Base-by-base conservation (phyloP, 2,329 filamentous ascomycete genomes). In the Chaetomium globosum region DNA sequence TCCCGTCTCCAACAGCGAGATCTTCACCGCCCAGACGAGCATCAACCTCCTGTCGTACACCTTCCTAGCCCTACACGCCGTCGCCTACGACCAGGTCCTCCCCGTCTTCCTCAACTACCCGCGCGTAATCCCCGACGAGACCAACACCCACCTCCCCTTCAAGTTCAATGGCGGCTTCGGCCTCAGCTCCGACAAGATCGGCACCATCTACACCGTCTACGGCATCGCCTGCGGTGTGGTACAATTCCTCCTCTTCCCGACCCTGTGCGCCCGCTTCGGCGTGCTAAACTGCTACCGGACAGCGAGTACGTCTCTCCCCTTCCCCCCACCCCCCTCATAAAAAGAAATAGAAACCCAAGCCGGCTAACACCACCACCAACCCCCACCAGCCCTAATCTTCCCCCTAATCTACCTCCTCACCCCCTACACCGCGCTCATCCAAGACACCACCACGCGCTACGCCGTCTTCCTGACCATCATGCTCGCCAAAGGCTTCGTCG, bases 51-150 rank as follows among this genome's bases (percentile, higher is more conserved):
- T 91, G 1, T 84, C 89, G 0, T 97, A 98, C 77, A 89, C 89
- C 1, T 82, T 95, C 58, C 82, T 98, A 21, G 90, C 92, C 0
- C 83, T 96, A 57, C 93, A 97, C 76, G 88, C 87, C 0, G 87
- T 96, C 48, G 88, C 92, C 0, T 97, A 88, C 74, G 94, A 98
- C 76, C 93, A 96, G 74, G 82, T 94, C 2, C 85, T 98, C 1
- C 91, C 93, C 3, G 92, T 97, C 0, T 96, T 96, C 75, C 84
- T 97, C 73, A 91, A 96, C 77, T 89, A 92, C 69, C 89, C 90
- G 0, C 77, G 77, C 0, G 82, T 87, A 71, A 74, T 82, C 4
- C 76, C 81, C 4, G 77, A 84, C 39, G 77, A 84, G 55, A 83
- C 85, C 64, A 86, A 86, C 72, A 85, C 82, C 0, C 78, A 81